phyloP scores from a whole-genome alignment of 257 asterid species.

The Salvia hispanica region DNA sequence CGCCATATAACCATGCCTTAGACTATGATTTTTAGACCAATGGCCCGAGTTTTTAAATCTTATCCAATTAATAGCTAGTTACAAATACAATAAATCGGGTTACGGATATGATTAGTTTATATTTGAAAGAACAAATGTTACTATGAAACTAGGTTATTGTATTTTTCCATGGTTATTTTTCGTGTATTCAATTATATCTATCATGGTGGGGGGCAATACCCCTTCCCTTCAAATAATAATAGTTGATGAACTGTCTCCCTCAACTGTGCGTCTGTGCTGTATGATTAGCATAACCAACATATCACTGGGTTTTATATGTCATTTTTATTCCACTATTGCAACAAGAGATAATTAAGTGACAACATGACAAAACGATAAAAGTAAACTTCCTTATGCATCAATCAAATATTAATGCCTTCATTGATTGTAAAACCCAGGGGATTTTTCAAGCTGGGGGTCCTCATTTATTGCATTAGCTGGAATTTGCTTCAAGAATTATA shows the following conservation, averaged over 20 bases:
- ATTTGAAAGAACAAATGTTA: no score
- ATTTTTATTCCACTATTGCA: conserved; percentile 23
- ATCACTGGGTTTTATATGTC: conserved; percentile 11
- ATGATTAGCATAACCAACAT: conserved; percentile 10
- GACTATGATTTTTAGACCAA: no score
- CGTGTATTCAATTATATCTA: no score
- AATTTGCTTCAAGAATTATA: no score
- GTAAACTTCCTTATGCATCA: background rate
- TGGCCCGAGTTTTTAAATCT: no score
- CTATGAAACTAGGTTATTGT: no score
- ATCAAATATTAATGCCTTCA: background rate
- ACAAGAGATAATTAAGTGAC: background rate
- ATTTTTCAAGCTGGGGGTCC: background rate
- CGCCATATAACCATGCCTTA: no score
- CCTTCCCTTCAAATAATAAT: conserved; percentile 10
- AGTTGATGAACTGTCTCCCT: conserved; percentile 38
- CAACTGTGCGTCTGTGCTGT: conserved; percentile 14
- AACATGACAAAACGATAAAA: background rate
- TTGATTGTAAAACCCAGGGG: no score
- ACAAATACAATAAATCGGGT: no score
- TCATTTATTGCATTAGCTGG: conserved; percentile 20
- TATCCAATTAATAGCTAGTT: no score
- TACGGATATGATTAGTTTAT: no score
- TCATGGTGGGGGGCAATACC: background rate
- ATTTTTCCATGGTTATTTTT: no score